A percentile compares a stretch with the other conserved stretches of the same genome.
Conservation (phyloP, 768 basidiomycete genomes). For the Pulveroboletus sp. region DNA sequence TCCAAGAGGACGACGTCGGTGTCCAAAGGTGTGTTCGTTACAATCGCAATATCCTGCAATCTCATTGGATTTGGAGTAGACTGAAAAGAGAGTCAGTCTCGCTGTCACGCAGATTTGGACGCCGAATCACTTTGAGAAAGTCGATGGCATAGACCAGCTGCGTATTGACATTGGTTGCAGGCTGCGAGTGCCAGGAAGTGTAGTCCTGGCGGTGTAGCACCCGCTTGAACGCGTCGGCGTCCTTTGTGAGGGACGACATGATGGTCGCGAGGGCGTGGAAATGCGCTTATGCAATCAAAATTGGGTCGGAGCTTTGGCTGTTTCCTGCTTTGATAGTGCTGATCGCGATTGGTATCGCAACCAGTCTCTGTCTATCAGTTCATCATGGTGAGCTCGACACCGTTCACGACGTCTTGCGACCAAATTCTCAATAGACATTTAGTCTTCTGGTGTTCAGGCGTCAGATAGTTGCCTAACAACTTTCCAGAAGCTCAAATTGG, state of each 20-base stretch:
- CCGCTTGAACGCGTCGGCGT: constrained; percentile 66
- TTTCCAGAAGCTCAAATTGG: constrained; percentile 20
- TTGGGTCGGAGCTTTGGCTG: constrained; percentile 23
- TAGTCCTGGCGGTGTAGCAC: constrained; percentile 62
- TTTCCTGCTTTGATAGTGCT: constrained; percentile 4
- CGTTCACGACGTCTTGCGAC: not conserved
- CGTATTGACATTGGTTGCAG: constrained; percentile 81
- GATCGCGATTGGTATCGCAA: constrained; percentile 27
- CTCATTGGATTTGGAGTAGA: constrained; percentile 77
- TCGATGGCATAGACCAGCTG: constrained; percentile 83
- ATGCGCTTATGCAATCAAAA: constrained; percentile 21
- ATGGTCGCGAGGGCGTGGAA: constrained; percentile 4
- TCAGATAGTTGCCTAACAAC: constrained; percentile 43
- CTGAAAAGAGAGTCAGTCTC: constrained; percentile 29
- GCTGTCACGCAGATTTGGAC: constrained; percentile 4
- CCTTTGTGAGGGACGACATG: constrained; percentile 69
- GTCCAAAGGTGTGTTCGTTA: constrained; percentile 73
- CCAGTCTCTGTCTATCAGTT: constrained; percentile 17
- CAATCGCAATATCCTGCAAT: constrained; percentile 80
- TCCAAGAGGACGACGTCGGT: constrained; percentile 67
- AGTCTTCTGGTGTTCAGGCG: constrained; percentile 43
- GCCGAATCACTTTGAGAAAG: constrained; percentile 60
- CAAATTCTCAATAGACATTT: not conserved
- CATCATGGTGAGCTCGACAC: constrained; percentile 28
- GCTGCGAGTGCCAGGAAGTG: constrained; percentile 82